Evolutionary conservation across 2,329 filamentous ascomycete species (phyloP).

Genomic region (Claviceps spartinae): DNA sequence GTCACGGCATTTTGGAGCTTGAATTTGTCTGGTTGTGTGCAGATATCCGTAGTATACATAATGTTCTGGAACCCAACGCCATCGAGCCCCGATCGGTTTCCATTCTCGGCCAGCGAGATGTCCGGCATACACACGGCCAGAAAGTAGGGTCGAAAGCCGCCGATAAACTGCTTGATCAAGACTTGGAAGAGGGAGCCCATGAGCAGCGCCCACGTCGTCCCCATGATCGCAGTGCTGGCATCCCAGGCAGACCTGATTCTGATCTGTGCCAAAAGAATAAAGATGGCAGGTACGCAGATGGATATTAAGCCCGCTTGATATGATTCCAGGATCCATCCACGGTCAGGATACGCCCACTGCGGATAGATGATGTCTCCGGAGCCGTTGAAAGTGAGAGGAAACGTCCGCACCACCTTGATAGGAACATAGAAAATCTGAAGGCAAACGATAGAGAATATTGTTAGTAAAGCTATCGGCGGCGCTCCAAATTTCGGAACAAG

Average conservation of each 20-base stretch:
- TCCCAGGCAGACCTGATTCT: slow-evolving; percentile 45
- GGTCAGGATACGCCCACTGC: slow-evolving; percentile 49
- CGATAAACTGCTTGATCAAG: slow-evolving; percentile 52
- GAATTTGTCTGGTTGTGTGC: slow-evolving; percentile 38
- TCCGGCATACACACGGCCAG: slow-evolving; percentile 49
- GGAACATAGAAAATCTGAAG: slow-evolving; percentile 36
- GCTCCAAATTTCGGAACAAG: background rate
- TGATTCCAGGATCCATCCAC: slow-evolving; percentile 48
- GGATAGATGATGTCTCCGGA: slow-evolving; percentile 51
- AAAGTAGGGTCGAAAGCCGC: slow-evolving; percentile 50
- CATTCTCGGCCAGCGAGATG: slow-evolving; percentile 27
- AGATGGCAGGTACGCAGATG: slow-evolving; percentile 39
- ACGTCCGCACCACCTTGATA: slow-evolving; percentile 43
- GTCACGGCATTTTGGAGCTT: slow-evolving; percentile 48
- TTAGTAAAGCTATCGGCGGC: background rate
- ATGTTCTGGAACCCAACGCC: slow-evolving; percentile 40
- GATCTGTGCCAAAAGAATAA: slow-evolving; percentile 44
- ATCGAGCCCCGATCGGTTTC: slow-evolving; percentile 25
- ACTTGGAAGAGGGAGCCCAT: slow-evolving; percentile 51
- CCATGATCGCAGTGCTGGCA: slow-evolving; percentile 47
- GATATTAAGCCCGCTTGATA: slow-evolving; percentile 43
- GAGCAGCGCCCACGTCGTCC: slow-evolving; percentile 46
- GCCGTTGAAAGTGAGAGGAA: slow-evolving; percentile 43
- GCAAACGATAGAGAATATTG: background rate
- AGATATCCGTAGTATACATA: slow-evolving; percentile 52